Percentiles rank a stretch among this genome's conserved stretches.
phyloP scores from a whole-genome alignment of 768 basidiomycete species.

The Pluteus cervinus region DNA sequence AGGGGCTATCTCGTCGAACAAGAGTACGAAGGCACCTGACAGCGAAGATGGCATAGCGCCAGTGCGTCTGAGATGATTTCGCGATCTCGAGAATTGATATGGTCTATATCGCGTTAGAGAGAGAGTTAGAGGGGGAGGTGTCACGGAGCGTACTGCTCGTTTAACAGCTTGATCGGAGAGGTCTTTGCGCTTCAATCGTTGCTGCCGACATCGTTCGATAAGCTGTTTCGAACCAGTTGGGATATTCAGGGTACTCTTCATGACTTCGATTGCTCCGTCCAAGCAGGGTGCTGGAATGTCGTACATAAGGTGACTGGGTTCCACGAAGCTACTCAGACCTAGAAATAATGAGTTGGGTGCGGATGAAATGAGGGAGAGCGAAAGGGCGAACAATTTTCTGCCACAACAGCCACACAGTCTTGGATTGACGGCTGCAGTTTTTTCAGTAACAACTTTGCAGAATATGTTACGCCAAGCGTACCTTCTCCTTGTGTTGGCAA shows the following conservation, averaged over 20 bases:
- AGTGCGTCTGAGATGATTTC: slow-evolving; percentile 59
- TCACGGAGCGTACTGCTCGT: slow-evolving; percentile 43
- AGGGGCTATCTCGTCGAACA: slow-evolving; percentile 56
- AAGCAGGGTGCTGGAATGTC: slow-evolving; percentile 40
- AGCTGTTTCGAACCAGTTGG: too few species aligned
- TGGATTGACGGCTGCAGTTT: slow-evolving; percentile 64
- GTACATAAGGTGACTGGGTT: slow-evolving; percentile 54
- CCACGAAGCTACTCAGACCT: slow-evolving; percentile 58
- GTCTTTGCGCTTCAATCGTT: slow-evolving; percentile 37
- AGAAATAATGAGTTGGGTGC: background rate
- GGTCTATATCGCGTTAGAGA: slow-evolving; percentile 9
- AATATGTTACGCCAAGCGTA: slow-evolving; percentile 14
- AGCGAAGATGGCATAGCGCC: slow-evolving; percentile 73
- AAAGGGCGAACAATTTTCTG: slow-evolving; percentile 47
- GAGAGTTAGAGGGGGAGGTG: too few species aligned
- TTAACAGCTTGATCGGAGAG: slow-evolving; percentile 35
- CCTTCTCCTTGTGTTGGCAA: slow-evolving; percentile 85
- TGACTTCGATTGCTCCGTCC: slow-evolving; percentile 26
- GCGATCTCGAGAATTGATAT: slow-evolving; percentile 55
- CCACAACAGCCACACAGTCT: slow-evolving; percentile 56
- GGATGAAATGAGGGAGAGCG: background rate
- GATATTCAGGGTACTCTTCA: too few species aligned
- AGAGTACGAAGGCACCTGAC: slow-evolving; percentile 62
- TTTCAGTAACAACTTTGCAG: background rate
- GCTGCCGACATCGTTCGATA: slow-evolving; percentile 33